These are phyloP conservation scores for Solanum acaule DNA, from an alignment of 257 asterid species.

Conservation along the genomic window DNA sequence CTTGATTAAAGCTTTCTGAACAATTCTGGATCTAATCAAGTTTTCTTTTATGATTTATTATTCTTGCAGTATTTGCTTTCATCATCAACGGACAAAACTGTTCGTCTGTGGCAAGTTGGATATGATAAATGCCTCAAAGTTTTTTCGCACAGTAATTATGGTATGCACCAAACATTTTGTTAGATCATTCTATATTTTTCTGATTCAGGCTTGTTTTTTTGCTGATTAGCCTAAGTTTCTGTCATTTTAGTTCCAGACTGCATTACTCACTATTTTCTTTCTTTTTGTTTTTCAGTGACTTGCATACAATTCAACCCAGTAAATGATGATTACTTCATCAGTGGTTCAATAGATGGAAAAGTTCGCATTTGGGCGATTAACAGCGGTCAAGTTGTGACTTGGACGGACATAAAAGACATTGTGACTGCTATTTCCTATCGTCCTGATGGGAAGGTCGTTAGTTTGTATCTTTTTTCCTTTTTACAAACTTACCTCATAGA, in stretches of 20 bases:
- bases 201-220: background rate
- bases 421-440: constrained; percentile 77
- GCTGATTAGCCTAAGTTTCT: background rate
- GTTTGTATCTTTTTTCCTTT: background rate
- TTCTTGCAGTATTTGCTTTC: constrained; percentile 68
- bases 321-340: constrained; percentile 67
- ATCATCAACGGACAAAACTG: constrained; percentile 80
- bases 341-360: constrained; percentile 98
- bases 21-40: background rate
- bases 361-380: constrained; percentile 72
- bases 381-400: constrained; percentile 66
- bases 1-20: background rate
- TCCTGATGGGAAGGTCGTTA: constrained; percentile 79
- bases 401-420: constrained; percentile 78
- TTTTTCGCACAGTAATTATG: constrained; percentile 71
- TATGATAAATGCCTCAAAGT: constrained; percentile 61
- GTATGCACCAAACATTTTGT: constrained; percentile 21
- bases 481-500: background rate
- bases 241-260: background rate
- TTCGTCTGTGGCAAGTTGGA: constrained; percentile 87
- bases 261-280: background rate
- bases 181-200: background rate
- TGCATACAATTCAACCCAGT: constrained; percentile 73
- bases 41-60: background rate
- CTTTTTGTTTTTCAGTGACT: constrained; percentile 47